Conservation (phyloP, 805 yeast genomes). For the Kluyveromyces siamensis region DNA sequence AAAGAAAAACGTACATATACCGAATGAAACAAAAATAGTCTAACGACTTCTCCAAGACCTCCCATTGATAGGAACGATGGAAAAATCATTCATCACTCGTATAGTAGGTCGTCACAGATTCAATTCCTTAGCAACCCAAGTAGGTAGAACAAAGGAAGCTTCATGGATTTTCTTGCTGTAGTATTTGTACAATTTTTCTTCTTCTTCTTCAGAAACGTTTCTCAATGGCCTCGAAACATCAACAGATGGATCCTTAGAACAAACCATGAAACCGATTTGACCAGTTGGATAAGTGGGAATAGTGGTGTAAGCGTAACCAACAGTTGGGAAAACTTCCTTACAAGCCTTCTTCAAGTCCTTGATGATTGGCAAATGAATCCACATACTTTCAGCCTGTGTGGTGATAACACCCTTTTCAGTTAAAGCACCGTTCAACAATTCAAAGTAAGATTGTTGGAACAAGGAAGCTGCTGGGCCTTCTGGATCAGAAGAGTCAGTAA, state of each 20-base stretch:
- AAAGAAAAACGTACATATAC: not conserved
- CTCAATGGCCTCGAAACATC: conserved; percentile 65
- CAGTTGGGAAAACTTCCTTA: conserved; percentile 78
- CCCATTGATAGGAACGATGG: not conserved
- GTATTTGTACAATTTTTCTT: conserved; percentile 60
- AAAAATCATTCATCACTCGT: not conserved
- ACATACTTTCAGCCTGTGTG: conserved; percentile 92
- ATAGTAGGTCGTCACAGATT: conserved; percentile 13
- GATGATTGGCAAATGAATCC: conserved; percentile 83
- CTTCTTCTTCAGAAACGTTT: conserved; percentile 51
- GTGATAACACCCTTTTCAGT: conserved; percentile 86
- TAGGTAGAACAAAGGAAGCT: conserved; percentile 88
- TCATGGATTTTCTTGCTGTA: conserved; percentile 77
- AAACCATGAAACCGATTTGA: conserved; percentile 96
- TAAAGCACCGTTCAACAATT: conserved; percentile 75
- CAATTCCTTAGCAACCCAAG: conserved; percentile 63
- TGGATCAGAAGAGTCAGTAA: conserved; percentile 96
- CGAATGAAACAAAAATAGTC: not conserved
- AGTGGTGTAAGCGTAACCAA: conserved; percentile 82
- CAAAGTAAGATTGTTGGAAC: conserved; percentile 88
- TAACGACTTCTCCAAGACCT: not conserved
- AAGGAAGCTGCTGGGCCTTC: conserved; percentile 96
- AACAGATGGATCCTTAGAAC: conserved; percentile 63
- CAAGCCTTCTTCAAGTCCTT: conserved; percentile 77
- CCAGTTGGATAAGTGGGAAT: conserved; percentile 98